Percentiles rank a stretch among this genome's conserved stretches.
Evolutionary conservation across 768 basidiomycete genomes (phyloP).

Genomic region (Filobasidium floriforme): DNA sequence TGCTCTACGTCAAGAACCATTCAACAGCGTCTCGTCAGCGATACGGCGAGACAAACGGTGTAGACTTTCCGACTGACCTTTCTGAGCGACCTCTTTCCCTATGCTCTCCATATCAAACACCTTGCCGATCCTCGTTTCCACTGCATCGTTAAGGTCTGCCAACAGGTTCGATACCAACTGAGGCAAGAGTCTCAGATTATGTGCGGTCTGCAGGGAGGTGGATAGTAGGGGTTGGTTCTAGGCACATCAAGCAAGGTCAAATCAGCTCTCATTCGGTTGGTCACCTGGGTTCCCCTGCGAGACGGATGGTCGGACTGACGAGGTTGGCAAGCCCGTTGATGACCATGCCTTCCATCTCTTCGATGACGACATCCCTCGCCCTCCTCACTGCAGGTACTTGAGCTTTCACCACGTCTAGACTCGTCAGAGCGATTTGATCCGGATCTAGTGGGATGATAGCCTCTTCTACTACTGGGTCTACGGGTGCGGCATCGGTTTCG

Average conservation of each 20-base stretch:
- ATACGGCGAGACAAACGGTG: not conserved
- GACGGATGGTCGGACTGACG: conserved; percentile 49
- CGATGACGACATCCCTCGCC: conserved; percentile 61
- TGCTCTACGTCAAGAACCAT: conserved; percentile 6
- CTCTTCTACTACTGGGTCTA: too few species aligned
- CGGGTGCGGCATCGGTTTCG: not conserved
- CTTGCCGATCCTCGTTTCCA: conserved; percentile 68
- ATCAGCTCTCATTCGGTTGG: not conserved
- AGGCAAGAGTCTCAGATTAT: conserved; percentile 79
- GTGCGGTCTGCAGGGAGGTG: conserved; percentile 89
- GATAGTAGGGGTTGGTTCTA: conserved; percentile 87
- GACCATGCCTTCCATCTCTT: conserved; percentile 88
- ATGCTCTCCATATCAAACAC: conserved; percentile 83
- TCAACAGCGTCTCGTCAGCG: conserved; percentile 20
- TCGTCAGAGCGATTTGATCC: conserved; percentile 56
- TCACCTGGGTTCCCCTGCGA: not conserved
- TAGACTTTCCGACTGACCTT: conserved; percentile 53
- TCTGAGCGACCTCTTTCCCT: conserved; percentile 72
- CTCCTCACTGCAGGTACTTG: conserved; percentile 67
- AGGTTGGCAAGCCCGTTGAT: conserved; percentile 65
- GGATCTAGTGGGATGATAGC: conserved; percentile 29
- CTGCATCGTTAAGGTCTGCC: conserved; percentile 68
- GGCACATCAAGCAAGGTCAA: not conserved
- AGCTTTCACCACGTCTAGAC: conserved; percentile 62
- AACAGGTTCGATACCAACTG: conserved; percentile 72